Evolutionary conservation across 768 basidiomycete genomes (phyloP), one percentile per base, ranked within the genome.

Genomic region (Plicaturopsis crispa): DNA sequence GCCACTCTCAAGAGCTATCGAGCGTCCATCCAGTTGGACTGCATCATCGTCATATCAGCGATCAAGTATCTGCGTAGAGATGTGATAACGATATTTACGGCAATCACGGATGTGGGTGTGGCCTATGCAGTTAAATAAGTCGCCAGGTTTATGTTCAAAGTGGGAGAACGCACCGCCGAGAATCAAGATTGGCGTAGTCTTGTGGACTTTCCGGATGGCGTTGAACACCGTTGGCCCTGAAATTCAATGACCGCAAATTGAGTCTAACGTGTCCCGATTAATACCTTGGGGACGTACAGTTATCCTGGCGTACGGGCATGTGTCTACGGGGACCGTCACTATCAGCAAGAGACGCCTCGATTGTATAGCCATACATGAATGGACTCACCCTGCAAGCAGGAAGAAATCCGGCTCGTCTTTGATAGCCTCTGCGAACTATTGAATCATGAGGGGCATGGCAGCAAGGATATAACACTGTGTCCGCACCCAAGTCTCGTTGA

Each of bases 51-150:
- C 14, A 28, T 8, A 28, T 8, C 26, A 28, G 19, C 19, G 7
- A 30, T n/a, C n/a, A n/a, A n/a, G n/a, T n/a, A n/a, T n/a, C n/a
- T n/a, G n/a, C n/a, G n/a, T n/a, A n/a, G n/a, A 17, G n/a, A 30
- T 28, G 26, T 8, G 26, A 8, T 14, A 28, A 24, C 2, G n/a
- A 31, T 39, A 71, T 71, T 57, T 60, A 70, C 75, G 48, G 58
- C 88, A 91, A 51, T 90, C 84, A 31, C 88, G 78, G 41, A 88
- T 80, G 55, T 90, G 84, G 0, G 72, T 68, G 46, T 90, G 87
- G 4, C 82, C 81, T 66, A 42, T 22, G 42, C 7, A 35, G 7
- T 41, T 13, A 35, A 18, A 24, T 2, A 24, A 19, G 12, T 20
- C 33, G 16, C 14, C 13, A 1, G 1, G 13, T 2, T n/a, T n/a